phyloP scores from a whole-genome alignment of 257 asterid genomes.

The Petrea volubilis region DNA sequence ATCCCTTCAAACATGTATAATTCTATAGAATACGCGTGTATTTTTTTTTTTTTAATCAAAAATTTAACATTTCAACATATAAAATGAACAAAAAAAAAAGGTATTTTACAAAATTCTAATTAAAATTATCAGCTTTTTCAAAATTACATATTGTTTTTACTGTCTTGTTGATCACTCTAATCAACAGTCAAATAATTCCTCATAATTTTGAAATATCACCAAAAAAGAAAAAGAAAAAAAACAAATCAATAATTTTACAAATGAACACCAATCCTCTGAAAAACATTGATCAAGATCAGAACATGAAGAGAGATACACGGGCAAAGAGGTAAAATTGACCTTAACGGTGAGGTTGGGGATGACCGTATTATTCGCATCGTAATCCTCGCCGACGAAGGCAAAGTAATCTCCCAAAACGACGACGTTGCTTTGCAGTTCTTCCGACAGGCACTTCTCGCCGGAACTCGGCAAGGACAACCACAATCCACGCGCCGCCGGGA shows the following conservation, averaged over 20 bases:
- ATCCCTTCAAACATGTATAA: too few relatives aligned
- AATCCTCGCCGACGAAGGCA: constrained; percentile 55
- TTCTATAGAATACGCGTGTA: too few relatives aligned
- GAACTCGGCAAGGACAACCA: constrained; percentile 74
- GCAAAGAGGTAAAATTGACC: constrained; percentile 39
- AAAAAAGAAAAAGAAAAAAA: neutral
- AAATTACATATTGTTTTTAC: too few relatives aligned
- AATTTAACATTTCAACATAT: too few relatives aligned
- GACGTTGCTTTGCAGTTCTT: constrained; percentile 64
- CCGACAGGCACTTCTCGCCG: constrained; percentile 82
- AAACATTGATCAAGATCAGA: neutral
- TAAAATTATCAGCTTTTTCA: too few relatives aligned
- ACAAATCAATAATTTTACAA: neutral
- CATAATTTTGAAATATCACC: neutral
- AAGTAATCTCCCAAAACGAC: constrained; percentile 78
- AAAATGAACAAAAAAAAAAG: too few relatives aligned
- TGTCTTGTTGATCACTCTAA: too few relatives aligned
- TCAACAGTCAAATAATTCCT: neutral
- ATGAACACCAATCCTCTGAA: neutral
- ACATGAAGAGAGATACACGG: neutral
- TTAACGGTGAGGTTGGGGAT: constrained; percentile 65
- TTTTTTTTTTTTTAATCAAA: too few relatives aligned
- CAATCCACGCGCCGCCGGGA: constrained; percentile 57
- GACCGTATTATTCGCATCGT: constrained; percentile 36
- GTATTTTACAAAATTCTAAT: too few relatives aligned